These are phyloP conservation scores for Sporothrix pseudoabietina DNA, from an alignment of 2,329 filamentous ascomycete genomes.

Conservation along the genomic window DNA sequence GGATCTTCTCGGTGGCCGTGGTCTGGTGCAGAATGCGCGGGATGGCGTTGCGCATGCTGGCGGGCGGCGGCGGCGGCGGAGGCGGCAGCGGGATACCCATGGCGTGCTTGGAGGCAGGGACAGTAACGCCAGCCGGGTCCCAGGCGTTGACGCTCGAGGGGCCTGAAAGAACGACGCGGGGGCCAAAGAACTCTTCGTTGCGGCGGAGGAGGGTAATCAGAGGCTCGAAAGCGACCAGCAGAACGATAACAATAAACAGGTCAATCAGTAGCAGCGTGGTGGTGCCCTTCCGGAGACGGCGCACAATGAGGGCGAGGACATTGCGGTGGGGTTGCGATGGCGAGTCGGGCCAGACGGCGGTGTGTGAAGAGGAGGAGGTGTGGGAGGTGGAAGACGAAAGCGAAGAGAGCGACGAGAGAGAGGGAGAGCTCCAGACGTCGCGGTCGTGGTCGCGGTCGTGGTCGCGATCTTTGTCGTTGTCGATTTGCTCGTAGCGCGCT, in stretches of 20 bases:
- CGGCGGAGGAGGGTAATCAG: constrained; percentile 67
- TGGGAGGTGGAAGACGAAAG: constrained; percentile 5
- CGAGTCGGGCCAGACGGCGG: constrained; percentile 20
- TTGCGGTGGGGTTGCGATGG: constrained; percentile 22
- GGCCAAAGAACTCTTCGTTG: constrained; percentile 41
- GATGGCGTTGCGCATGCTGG: constrained; percentile 32
- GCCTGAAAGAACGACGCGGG: constrained; percentile 35
- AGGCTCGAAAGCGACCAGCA: constrained; percentile 69
- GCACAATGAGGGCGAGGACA: background rate
- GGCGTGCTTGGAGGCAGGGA: background rate
- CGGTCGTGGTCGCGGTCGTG: background rate
- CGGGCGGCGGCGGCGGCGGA: background rate
- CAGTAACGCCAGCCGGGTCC: constrained; percentile 15
- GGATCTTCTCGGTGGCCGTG: constrained; percentile 36
- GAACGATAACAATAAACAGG: constrained; percentile 55
- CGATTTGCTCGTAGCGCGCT: background rate
- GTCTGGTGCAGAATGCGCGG: constrained; percentile 42
- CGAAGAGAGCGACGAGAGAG: background rate
- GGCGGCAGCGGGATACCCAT: constrained; percentile 25
- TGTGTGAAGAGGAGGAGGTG: constrained; percentile 13
- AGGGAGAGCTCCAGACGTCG: constrained; percentile 7
- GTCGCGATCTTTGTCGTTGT: background rate
- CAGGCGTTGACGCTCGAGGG: constrained; percentile 19
- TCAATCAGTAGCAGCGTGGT: constrained; percentile 55
- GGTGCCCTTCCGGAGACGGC: constrained; percentile 40